Percentiles rank a stretch among this genome's conserved stretches.
Conservation (phyloP, 148 eudicot species). For the Rhododendron vialii region DNA sequence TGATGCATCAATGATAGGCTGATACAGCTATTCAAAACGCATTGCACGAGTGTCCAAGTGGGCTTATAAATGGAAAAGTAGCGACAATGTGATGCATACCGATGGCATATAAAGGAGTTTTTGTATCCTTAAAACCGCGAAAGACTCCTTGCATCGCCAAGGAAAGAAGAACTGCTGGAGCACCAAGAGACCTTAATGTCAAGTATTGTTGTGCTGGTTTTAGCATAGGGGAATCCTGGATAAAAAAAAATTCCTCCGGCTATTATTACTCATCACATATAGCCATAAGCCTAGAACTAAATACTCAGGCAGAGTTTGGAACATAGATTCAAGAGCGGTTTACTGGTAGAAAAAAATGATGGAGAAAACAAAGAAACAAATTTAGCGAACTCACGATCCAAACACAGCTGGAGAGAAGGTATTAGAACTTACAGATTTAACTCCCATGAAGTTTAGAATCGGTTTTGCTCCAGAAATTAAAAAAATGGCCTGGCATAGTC, state of each 20-base stretch:
- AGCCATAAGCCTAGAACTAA: neutral
- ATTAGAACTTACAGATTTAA: conserved; percentile 27
- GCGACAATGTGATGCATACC: conserved; percentile 25
- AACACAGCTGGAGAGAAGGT: neutral
- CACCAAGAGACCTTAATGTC: conserved; percentile 67
- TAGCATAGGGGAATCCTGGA: conserved; percentile 66
- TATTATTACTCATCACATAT: neutral
- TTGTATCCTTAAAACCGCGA: conserved; percentile 82
- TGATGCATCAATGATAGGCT: neutral
- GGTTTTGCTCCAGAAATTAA: conserved; percentile 55
- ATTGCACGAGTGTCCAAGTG: neutral
- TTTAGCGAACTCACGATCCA: neutral
- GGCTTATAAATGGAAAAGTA: neutral
- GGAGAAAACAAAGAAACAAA: neutral
- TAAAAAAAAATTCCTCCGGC: neutral
- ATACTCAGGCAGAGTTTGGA: neutral
- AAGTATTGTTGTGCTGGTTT: conserved; percentile 58
- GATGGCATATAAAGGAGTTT: conserved; percentile 74
- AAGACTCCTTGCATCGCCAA: conserved; percentile 88
- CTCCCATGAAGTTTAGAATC: conserved; percentile 61
- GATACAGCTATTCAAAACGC: neutral
- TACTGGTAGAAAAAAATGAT: neutral
- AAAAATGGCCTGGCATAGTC: conserved; percentile 62
- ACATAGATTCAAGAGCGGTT: neutral
- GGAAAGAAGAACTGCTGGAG: conserved; percentile 87